Evolutionary conservation across 2,329 filamentous ascomycete species (phyloP), one percentile per base, ranked within the genome.

Genomic region (Microcera coccophila): DNA sequence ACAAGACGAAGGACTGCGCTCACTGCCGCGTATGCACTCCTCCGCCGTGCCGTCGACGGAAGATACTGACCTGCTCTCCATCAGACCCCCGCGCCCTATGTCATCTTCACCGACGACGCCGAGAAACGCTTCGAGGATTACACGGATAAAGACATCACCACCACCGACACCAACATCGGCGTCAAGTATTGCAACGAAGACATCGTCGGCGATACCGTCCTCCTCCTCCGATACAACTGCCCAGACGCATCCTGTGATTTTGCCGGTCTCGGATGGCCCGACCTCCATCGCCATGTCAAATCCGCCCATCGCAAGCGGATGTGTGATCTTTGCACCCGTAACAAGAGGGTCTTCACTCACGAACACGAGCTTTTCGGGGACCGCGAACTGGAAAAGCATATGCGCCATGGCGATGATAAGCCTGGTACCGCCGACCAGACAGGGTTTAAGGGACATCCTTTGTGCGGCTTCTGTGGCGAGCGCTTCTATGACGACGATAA

Each of bases 331-430:
- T 96, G 90, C 67, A 78, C 90, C 5, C 76, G 90, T 47, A 90
- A 96, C 72, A 98, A 98, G 69, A 96, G 95, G 62, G 90, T 96
- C 24, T 98, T 98, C 58, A 96, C 93, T 1, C 93, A 98, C 67
- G 93, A 98, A 67, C 93, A 98, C 62, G 88, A 94, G 50, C 76
- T 98, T 1, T 97, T 96, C 64, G 85, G 87, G 1, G 78, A 82
- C 48, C 79, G 83, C 50, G 88, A 91, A 54, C 73, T 97, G 38
- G 82, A 87, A 54, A 86, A 81, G 58, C 93, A 98, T 64, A 94
- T 97, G 76, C 86, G 81, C 49, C 82, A 85, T 50, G 93, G 93
- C 44, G 93, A 98, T 59, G 88, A 97, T 62, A 85, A 85, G 51
- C 90, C 91, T 4, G 91, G 93, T 24, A 85, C 90, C 0, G 74